phyloP scores from a whole-genome alignment of 1,284 basidiomycete species.

The Inonotus hispidus region DNA sequence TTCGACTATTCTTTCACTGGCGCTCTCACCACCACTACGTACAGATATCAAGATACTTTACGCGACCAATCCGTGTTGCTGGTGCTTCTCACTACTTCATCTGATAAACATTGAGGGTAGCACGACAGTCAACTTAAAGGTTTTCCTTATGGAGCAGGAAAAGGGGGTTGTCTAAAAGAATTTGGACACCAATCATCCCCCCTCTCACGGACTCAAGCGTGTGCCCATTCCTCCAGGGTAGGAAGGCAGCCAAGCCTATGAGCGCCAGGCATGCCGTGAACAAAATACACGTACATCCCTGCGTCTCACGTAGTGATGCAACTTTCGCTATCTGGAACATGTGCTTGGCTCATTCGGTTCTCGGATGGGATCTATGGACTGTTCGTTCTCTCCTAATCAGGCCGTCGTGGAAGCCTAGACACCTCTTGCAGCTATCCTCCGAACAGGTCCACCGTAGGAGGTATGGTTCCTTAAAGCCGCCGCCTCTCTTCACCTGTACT shows the following conservation, averaged over 20 bases:
- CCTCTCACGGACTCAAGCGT: conserved; percentile 18
- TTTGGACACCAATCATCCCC: not conserved
- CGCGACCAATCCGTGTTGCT: not conserved
- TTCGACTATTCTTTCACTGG: not conserved
- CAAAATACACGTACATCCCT: conserved; percentile 8
- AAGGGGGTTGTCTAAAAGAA: not conserved
- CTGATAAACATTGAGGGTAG: not conserved
- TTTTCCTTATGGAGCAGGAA: not conserved
- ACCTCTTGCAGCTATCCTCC: not conserved
- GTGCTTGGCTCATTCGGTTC: conserved; percentile 6
- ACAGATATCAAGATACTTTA: not conserved
- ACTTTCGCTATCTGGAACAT: conserved; percentile 14
- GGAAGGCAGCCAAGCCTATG: conserved; percentile 17
- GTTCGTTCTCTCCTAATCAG: not conserved
- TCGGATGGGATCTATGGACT: conserved; percentile 2
- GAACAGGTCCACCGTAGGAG: conserved; percentile 1
- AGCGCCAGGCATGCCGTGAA: not conserved
- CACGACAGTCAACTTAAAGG: not conserved
- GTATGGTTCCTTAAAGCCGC: conserved; percentile 5
- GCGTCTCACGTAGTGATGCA: conserved; percentile 13
- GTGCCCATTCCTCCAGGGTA: conserved; percentile 12
- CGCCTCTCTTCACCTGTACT: not conserved
- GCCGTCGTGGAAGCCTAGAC: conserved; percentile 7
- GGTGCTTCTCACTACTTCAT: not conserved
- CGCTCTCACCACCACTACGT: not conserved